These are phyloP conservation scores for Venturia carpophila DNA, from an alignment of 2,329 filamentous ascomycete species.

Conservation along the genomic window DNA sequence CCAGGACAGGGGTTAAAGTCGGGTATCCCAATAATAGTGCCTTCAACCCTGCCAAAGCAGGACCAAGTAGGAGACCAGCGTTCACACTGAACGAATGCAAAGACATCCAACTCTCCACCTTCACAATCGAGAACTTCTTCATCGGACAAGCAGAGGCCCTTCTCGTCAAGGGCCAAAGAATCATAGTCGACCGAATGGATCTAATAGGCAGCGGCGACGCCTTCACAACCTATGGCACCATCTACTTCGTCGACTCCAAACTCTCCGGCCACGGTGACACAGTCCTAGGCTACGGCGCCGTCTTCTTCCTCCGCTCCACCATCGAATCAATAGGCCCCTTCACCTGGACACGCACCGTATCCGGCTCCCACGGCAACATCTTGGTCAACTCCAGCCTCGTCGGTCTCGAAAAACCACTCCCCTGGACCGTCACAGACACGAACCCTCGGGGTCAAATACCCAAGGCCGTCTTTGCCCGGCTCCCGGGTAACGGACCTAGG, in stretches of 20 bases:
- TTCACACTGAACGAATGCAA: slow-evolving; percentile 19
- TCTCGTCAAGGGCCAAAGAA: slow-evolving; percentile 19
- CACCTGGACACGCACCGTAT: slow-evolving; percentile 19
- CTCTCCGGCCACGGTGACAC: slow-evolving; percentile 21
- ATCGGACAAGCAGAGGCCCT: slow-evolving; percentile 22
- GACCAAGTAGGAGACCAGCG: slow-evolving; percentile 20
- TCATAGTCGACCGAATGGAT: slow-evolving; percentile 20
- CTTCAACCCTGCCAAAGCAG: slow-evolving; percentile 21
- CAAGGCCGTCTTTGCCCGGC: slow-evolving; percentile 17
- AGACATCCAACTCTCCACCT: slow-evolving; percentile 20
- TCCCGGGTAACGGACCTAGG: slow-evolving; percentile 14
- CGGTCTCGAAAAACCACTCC: slow-evolving; percentile 15
- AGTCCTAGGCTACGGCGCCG: slow-evolving; percentile 20
- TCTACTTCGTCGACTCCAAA: slow-evolving; percentile 19
- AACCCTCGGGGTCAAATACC: slow-evolving; percentile 15
- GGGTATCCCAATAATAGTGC: slow-evolving; percentile 22
- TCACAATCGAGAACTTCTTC: slow-evolving; percentile 22
- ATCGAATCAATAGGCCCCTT: slow-evolving; percentile 18
- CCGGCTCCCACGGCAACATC: slow-evolving; percentile 21
- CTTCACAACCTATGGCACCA: slow-evolving; percentile 21
- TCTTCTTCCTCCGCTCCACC: slow-evolving; percentile 17
- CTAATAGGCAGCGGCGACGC: slow-evolving; percentile 22
- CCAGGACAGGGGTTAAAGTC: slow-evolving; percentile 18
- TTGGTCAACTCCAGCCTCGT: slow-evolving; percentile 19
- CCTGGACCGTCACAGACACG: slow-evolving; percentile 14